Base-by-base conservation (phyloP, 1,139 yeast species). In the Meyerozyma sp. region DNA sequence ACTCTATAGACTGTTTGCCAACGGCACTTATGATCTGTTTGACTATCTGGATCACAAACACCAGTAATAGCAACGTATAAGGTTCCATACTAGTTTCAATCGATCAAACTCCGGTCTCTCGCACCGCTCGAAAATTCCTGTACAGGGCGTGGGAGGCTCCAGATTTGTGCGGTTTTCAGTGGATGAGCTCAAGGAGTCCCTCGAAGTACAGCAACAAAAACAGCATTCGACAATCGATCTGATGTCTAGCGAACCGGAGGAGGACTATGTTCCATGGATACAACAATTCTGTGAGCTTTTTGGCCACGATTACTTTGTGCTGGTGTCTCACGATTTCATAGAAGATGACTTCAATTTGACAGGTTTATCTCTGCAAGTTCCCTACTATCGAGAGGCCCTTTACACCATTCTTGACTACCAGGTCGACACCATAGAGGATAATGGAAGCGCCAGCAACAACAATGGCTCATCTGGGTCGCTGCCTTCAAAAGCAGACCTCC, bases 281-380 rank as follows among this genome's bases (percentile, higher is more conserved):
- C 80, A 87, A 49, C 88, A 86, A 56, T 91, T 84, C 64, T 90
- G 97, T 61, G 80, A 88, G 39, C 74, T 84, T 51, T 88, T 86
- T 57, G 96, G 96, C 21, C 95, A 90, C 60, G 97, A 93, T 58
- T 91, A 84, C 63, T 90, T 90, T 63, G 95, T 93, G 32, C 95
- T 93, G 49, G 96, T 93, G 16, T 77, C 91, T 1, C 93, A 88
- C 46, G 97, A 90, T 43, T 93, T 90, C 61, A 89, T 93, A 51
- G 97, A 91, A 57, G 99, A 93, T 63, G 98, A 93, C 56, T 93
- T 93, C 72, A 93, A 93, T 59, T 73, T 93, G 55, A 91, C 98
- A 1, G 98, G 98, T 2, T 74, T 93, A 46, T 77, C 87, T 26
- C 79, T 82, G 56, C 81, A 86, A 50, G 96, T 93, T 5, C 96